A percentile compares a stretch with the other conserved stretches of the same genome.
phyloP scores from a whole-genome alignment of 179 eudicot species.

The Actinidia arguta region DNA sequence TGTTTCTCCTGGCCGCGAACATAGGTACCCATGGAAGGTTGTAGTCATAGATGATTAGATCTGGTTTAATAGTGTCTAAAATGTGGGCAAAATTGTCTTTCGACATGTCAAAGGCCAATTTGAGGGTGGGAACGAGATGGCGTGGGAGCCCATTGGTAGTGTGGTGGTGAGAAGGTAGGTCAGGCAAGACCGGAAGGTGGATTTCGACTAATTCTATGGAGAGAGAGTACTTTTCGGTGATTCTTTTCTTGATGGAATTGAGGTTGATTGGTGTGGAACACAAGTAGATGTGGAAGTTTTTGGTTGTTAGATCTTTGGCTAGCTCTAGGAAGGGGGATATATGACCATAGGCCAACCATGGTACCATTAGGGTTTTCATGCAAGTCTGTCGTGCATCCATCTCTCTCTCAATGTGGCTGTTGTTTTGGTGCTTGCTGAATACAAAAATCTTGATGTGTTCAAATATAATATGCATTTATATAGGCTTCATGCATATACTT shows the following conservation, averaged over 20 bases:
- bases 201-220: constrained; percentile 29
- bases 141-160: constrained; percentile 37
- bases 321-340: constrained; percentile 36
- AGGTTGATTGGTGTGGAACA: constrained; percentile 31
- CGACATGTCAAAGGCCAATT: background rate
- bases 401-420: background rate
- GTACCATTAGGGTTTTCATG: constrained; percentile 26
- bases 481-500: no score
- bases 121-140: constrained; percentile 27
- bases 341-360: constrained; percentile 34
- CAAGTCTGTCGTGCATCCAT: background rate
- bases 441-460: no score
- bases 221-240: background rate
- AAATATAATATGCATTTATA: no score
- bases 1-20: background rate
- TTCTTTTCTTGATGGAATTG: constrained; percentile 14
- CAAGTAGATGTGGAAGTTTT: constrained; percentile 29
- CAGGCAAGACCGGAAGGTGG: constrained; percentile 24
- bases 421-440: background rate
- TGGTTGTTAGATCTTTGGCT: constrained; percentile 30
- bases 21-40: background rate
- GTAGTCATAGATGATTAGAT: constrained; percentile 4
- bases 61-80: background rate
- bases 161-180: constrained; percentile 37
- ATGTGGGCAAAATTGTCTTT: background rate